phyloP scores from a whole-genome alignment of 2,329 filamentous ascomycete genomes.

The Fusarium palustre region DNA sequence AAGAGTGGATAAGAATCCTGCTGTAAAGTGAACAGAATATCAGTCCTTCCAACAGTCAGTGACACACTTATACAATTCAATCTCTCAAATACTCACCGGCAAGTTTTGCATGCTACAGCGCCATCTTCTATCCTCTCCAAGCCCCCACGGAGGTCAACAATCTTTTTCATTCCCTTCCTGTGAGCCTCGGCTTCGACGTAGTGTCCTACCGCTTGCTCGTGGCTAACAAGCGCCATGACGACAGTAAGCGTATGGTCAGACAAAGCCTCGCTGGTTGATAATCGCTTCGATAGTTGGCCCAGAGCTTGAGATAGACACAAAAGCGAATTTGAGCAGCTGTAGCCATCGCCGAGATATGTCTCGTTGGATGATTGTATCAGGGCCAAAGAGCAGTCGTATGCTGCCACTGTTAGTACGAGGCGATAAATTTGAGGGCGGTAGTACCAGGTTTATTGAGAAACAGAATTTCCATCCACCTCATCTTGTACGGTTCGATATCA shows the following conservation, averaged over 20 bases:
- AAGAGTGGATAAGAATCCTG: neutral
- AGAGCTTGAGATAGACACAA: conserved; percentile 14
- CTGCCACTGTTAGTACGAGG: rapidly evolving
- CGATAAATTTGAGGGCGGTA: rapidly evolving
- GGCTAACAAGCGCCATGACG: conserved; percentile 7
- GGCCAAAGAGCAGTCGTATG: neutral
- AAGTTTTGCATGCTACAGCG: neutral
- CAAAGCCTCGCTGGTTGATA: neutral
- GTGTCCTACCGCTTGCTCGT: conserved; percentile 5
- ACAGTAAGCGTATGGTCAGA: conserved; percentile 3
- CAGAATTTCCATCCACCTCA: conserved; percentile 19
- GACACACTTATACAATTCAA: too few species aligned
- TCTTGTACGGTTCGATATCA: neutral
- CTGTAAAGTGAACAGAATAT: conserved; percentile 14
- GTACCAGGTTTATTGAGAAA: neutral
- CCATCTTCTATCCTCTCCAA: neutral
- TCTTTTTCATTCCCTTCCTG: neutral
- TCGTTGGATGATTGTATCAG: conserved; percentile 21
- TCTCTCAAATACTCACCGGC: neutral
- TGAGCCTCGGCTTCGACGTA: conserved; percentile 4
- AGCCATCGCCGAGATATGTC: conserved; percentile 11
- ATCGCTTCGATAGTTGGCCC: neutral
- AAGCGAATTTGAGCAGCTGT: neutral
- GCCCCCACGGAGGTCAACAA: conserved; percentile 12
- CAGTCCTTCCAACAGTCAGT: neutral